Conservation (phyloP, 208 protist genomes). For the Leishmania lainsoni region DNA sequence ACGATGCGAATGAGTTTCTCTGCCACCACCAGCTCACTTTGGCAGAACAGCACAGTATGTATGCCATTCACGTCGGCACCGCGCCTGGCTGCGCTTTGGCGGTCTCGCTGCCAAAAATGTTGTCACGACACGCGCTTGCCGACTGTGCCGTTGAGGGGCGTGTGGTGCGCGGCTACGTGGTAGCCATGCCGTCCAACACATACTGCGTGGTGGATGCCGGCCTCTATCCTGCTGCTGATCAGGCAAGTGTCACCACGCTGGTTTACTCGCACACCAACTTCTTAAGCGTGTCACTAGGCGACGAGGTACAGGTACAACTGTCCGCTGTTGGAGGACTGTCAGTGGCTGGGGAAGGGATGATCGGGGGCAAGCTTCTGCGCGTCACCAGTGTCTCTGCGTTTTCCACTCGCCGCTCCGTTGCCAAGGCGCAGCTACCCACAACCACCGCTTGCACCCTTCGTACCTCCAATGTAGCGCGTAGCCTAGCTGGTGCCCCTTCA, state of each 20-base stretch:
- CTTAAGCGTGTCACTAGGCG: slow-evolving; percentile 53
- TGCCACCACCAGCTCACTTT: slow-evolving; percentile 44
- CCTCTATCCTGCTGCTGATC: slow-evolving; percentile 31
- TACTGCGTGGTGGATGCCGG: slow-evolving; percentile 73
- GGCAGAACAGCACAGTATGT: slow-evolving; percentile 44
- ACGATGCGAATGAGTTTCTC: slow-evolving; percentile 58
- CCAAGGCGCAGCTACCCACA: slow-evolving; percentile 24
- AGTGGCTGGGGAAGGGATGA: slow-evolving; percentile 27
- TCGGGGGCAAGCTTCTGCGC: slow-evolving; percentile 38
- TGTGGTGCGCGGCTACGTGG: slow-evolving; percentile 68
- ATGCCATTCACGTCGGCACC: slow-evolving; percentile 43
- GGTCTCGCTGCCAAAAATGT: slow-evolving; percentile 24
- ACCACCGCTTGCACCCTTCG: slow-evolving; percentile 19
- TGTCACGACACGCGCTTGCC: slow-evolving; percentile 14
- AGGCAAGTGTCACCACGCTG: slow-evolving; percentile 31
- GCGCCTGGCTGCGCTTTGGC: slow-evolving; percentile 17
- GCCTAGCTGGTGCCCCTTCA: slow-evolving; percentile 5
- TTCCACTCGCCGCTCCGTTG: slow-evolving; percentile 11
- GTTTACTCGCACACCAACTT: slow-evolving; percentile 78
- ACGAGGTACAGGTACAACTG: slow-evolving; percentile 68
- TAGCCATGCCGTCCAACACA: slow-evolving; percentile 43
- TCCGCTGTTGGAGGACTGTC: slow-evolving; percentile 28
- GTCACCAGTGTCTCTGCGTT: slow-evolving; percentile 24
- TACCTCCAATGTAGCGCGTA: slow-evolving; percentile 20
- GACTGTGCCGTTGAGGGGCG: slow-evolving; percentile 35